phyloP scores from a whole-genome alignment of 2,329 filamentous ascomycete species.

The Lasiodiplodia sp. region DNA sequence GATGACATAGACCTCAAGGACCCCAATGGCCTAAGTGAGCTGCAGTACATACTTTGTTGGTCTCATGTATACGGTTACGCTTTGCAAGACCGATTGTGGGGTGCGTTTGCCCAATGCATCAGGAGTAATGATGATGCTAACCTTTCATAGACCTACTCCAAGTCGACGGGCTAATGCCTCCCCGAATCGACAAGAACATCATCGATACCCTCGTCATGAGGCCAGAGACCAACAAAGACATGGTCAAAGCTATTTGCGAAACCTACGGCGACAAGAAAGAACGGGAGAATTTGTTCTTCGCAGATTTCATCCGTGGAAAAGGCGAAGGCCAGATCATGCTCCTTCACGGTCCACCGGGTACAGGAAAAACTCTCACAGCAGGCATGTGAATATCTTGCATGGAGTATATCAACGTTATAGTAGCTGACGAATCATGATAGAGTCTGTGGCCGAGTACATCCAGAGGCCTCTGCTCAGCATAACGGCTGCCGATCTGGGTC shows the following conservation, averaged over 20 bases:
- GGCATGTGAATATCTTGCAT: not conserved
- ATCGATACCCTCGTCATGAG: constrained; percentile 29
- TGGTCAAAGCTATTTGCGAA: constrained; percentile 31
- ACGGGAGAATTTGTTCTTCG: constrained; percentile 16
- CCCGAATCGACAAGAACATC: not conserved
- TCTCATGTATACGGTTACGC: not conserved
- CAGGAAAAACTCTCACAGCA: not conserved
- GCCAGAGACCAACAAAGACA: constrained; percentile 31
- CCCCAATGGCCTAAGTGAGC: not conserved
- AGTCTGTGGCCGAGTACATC: constrained; percentile 38
- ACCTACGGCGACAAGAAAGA: constrained; percentile 13
- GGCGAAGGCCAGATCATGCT: not conserved
- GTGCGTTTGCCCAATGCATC: not conserved
- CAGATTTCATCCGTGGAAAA: constrained; percentile 11
- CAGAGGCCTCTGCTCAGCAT: constrained; percentile 36
- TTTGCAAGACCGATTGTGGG: not conserved
- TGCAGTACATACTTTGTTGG: not conserved
- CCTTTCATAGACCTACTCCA: not conserved
- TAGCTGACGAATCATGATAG: constrained; percentile 6
- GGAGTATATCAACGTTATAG: accelerated
- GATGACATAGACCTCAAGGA: not conserved
- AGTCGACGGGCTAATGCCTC: not conserved
- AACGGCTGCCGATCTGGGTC: constrained; percentile 35
- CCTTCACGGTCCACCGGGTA: not conserved
- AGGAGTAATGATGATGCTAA: no score